phyloP scores from a whole-genome alignment of 106 monocot species.

The Dendrobium chrysotoxum region DNA sequence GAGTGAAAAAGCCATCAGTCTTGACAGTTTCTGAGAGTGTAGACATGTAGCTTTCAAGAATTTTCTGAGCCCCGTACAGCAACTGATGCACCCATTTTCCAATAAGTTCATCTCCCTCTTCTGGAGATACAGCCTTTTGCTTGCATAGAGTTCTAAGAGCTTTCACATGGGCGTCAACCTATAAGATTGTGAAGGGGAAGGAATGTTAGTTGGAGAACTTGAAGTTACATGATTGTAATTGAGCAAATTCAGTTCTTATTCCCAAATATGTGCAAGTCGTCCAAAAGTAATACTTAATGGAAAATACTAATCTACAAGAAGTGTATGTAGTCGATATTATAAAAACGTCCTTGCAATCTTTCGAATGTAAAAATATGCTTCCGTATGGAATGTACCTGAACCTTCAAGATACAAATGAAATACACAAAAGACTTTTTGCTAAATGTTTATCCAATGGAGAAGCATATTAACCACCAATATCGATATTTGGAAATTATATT shows the following conservation, averaged over 20 bases:
- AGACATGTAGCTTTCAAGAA: slow-evolving; percentile 47
- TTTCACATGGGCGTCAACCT: slow-evolving; percentile 98
- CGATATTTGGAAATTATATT: background rate
- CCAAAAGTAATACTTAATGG: background rate
- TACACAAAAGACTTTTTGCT: background rate
- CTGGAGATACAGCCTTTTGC: slow-evolving; percentile 48
- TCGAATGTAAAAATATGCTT: background rate
- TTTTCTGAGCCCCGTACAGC: slow-evolving; percentile 38
- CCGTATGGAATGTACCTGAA: background rate
- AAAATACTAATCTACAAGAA: background rate
- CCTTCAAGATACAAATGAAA: background rate
- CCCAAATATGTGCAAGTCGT: background rate
- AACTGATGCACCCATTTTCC: slow-evolving; percentile 73
- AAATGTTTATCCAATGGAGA: background rate
- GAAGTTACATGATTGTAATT: background rate
- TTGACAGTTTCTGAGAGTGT: slow-evolving; percentile 39
- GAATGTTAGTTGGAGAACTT: slow-evolving; percentile 1
- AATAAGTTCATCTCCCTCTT: slow-evolving; percentile 59
- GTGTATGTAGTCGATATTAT: background rate
- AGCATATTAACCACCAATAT: too few species aligned
- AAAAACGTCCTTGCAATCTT: background rate
- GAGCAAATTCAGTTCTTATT: background rate
- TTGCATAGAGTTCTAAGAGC: slow-evolving; percentile 87
- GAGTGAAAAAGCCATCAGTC: slow-evolving; percentile 34
- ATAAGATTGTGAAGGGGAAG: slow-evolving; percentile 8